Base-by-base conservation (phyloP, 495 filamentous ascomycete genomes). In the Paragyromitra xinjiangensis region DNA sequence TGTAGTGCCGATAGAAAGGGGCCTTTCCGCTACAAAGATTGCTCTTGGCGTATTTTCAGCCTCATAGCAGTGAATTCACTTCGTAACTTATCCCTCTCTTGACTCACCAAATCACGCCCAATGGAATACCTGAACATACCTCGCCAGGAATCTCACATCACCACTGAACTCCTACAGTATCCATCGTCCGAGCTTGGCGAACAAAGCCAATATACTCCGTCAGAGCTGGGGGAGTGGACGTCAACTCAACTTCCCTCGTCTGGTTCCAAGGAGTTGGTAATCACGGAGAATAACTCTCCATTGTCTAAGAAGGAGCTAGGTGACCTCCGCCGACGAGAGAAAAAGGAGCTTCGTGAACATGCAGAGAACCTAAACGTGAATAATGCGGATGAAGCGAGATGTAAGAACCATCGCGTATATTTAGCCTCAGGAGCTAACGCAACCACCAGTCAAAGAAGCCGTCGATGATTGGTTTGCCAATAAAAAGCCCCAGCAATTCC, bases 391-490 rank as follows among this genome's bases (percentile, higher is more conserved):
- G 9, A 39, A 22, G 9, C 12, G 5, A 37, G 24, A 59, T 76
- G 67, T 34, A 76, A 65, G 59, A n/a, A 37, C 45, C 44, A 37
- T 22, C 59, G 29, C 73, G 39, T 59, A 59, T 61, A n/a, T 12
- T 34, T 12, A 48, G 26, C 7, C 55, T 37, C 9, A 12, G 53
- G 7, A 45, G 24, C 44, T 71, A 40, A 71, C 58, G 12, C 9
- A n/a, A 24, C 53, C 3, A 56, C n/a, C 42, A 78, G 77, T 77
- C 29, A 51, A 34, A 29, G 73, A 64, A 24, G 65, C 65, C 12
- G 65, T 78, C 22, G 29, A 65, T 6, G 77, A 78, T 48, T 78
- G 77, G 77, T 78, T 78, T 50, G 1, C 6, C n/a, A 71, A 78
- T 48, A 78, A 78, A 58, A 75, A 39, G 22, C 77, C 77, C 0